Evolutionary conservation across 148 eudicot genomes (phyloP), one percentile per base, ranked within the genome.

Genomic region (Rhododendron simsii): DNA sequence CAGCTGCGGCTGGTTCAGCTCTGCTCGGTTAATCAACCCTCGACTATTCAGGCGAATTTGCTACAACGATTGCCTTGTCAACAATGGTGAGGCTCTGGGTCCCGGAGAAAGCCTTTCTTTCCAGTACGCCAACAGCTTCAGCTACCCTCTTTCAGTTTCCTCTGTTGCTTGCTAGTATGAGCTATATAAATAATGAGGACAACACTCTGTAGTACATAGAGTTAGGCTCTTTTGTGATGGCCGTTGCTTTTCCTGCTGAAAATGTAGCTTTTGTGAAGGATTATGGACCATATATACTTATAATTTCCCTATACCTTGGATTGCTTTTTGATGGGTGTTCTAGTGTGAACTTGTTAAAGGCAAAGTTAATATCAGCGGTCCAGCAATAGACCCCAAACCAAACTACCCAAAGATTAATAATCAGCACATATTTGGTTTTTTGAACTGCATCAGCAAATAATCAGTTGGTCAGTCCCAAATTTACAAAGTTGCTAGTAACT

Each of bases 1-100:
- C 81, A 89, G 80, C 13, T 95, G 98, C 79, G 96, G 97, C 5
- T 94, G 96, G 97, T 95, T 94, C 90, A 94, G 95, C 90, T 92
- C 98, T 0, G 94, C 93, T 26, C 85, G 91, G 84, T 57, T 91
- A 61, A 82, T 94, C 23, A 81, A 93, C 37, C 98, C 98, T 0
- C 86, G 51, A 4, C 23, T 91, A 0, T 94, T 93, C 86, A 84
- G 86, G 85, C 81, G 95, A 26, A n/a, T 93, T 8, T 55, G 39
- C 7, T 92, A 90, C 55, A 88, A 94, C 45, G 98, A 94, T 81
- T 94, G 98, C 87, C 91, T 94, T 37, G 98, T 94, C 84, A 94
- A 94, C 39, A 87, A 90, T 12, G 98, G 95, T 0, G 76, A 84
- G n/a, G 88, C 93, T 7, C 53, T 94, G 15, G 50, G 33, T 50